Percentiles rank a stretch among this genome's conserved stretches.
phyloP scores from a whole-genome alignment of 495 filamentous ascomycete species.

The Penicillium cosmopolitanum region DNA sequence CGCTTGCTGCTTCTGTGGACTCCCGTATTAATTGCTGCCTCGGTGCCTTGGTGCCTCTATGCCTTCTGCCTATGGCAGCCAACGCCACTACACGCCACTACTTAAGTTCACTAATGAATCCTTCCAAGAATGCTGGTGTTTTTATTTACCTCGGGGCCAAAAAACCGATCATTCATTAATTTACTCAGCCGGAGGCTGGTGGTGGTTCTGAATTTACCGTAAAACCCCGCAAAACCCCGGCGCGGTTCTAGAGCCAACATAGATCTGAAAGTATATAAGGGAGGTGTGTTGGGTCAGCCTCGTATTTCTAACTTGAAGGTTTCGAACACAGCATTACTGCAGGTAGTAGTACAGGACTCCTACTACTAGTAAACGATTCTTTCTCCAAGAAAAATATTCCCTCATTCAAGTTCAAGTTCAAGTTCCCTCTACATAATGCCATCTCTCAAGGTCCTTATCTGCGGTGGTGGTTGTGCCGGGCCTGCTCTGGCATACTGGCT shows the following conservation, averaged over 20 bases:
- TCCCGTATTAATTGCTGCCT: constrained; percentile 24
- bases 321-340: no score
- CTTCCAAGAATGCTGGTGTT: background rate
- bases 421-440: constrained; percentile 5
- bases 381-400: no score
- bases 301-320: background rate
- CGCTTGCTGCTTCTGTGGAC: background rate
- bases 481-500: constrained; percentile 52
- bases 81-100: background rate
- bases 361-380: no score
- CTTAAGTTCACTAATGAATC: background rate
- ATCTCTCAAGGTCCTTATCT: constrained; percentile 34
- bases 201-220: constrained; percentile 19
- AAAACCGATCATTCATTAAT: no score
- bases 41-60: background rate
- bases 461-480: constrained; percentile 29
- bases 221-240: constrained; percentile 28
- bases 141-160: no score
- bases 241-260: background rate
- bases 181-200: no score
- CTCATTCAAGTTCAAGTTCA: no score
- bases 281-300: background rate
- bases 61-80: background rate
- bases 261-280: background rate
- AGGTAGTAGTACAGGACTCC: no score